Percentiles rank a stretch among this genome's conserved stretches.
These are phyloP conservation scores for Trichoderma atrobrunneum DNA, from an alignment of 2,329 filamentous ascomycete species.

Conservation along the genomic window DNA sequence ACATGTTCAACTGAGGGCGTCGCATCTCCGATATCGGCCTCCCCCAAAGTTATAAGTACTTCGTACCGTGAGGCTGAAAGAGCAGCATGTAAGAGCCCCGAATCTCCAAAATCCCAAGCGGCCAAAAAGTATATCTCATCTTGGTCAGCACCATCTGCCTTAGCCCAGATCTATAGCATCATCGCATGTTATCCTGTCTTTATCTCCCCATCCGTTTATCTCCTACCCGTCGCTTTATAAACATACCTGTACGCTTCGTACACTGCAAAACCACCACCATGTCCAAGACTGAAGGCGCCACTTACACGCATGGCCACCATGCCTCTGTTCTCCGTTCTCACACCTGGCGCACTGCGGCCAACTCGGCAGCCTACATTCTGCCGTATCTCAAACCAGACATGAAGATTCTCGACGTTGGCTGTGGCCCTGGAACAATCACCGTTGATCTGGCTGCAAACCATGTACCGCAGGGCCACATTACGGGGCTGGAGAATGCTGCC, in stretches of 20 bases:
- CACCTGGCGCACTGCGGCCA: conserved; percentile 40
- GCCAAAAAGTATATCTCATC: not conserved
- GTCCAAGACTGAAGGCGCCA: conserved; percentile 21
- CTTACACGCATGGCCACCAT: conserved; percentile 41
- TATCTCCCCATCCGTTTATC: not conserved
- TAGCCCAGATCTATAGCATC: not conserved
- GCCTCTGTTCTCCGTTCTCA: conserved; percentile 38
- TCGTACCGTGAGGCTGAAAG: not conserved
- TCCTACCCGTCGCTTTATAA: not conserved
- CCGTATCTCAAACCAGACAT: conserved; percentile 38
- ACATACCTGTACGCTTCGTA: not conserved
- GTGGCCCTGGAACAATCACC: conserved; percentile 49
- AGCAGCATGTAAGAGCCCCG: not conserved
- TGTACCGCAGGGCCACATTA: conserved; percentile 36
- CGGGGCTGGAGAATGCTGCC: conserved; percentile 39
- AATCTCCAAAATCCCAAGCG: not conserved
- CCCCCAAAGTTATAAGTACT: not conserved
- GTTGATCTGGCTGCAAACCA: conserved; percentile 35
- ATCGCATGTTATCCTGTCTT: not conserved
- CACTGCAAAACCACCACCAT: not conserved
- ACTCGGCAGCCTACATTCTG: conserved; percentile 42
- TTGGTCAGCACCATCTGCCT: not conserved
- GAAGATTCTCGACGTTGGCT: conserved; percentile 46
- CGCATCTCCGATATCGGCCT: conserved; percentile 18
- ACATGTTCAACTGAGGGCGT: not conserved